These are phyloP conservation scores for Hsuehochloa calcarea DNA, from an alignment of 176 grass and related monocot species.

Conservation along the genomic window DNA sequence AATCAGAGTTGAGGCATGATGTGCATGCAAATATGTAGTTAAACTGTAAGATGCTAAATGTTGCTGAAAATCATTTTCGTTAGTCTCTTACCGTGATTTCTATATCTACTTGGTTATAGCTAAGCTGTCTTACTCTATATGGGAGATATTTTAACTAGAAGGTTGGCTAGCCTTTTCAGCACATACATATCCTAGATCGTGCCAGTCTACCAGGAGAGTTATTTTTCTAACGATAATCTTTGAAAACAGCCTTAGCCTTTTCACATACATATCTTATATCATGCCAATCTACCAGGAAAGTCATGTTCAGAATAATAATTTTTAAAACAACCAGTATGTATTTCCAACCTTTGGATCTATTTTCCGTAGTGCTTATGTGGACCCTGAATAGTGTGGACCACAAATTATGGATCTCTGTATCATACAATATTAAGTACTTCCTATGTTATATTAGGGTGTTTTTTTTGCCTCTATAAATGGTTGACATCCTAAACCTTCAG, in stretches of 20 bases:
- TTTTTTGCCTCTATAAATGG: slow-evolving; percentile 5
- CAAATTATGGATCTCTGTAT: neutral
- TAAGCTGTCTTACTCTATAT: neutral
- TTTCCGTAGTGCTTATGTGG: neutral
- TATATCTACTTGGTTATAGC: neutral
- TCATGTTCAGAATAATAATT: neutral
- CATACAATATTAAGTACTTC: slow-evolving; percentile 1
- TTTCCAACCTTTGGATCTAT: neutral
- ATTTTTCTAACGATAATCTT: neutral
- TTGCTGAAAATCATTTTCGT: neutral
- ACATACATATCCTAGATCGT: neutral
- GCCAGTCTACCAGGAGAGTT: neutral
- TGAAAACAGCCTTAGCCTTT: slow-evolving; percentile 11
- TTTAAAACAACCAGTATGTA: neutral
- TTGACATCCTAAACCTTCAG: neutral
- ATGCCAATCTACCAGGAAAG: slow-evolving; percentile 9
- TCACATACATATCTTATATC: neutral
- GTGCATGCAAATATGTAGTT: neutral
- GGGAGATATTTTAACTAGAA: slow-evolving; percentile 9
- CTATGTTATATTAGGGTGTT: neutral
- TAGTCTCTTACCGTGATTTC: neutral
- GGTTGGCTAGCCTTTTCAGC: neutral
- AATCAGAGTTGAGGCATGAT: slow-evolving; percentile 20
- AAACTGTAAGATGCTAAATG: slow-evolving; percentile 7
- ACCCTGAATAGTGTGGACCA: neutral